Evolutionary conservation across 805 yeast species (phyloP).

Genomic region (Isabelozyma pseudorhagii): DNA sequence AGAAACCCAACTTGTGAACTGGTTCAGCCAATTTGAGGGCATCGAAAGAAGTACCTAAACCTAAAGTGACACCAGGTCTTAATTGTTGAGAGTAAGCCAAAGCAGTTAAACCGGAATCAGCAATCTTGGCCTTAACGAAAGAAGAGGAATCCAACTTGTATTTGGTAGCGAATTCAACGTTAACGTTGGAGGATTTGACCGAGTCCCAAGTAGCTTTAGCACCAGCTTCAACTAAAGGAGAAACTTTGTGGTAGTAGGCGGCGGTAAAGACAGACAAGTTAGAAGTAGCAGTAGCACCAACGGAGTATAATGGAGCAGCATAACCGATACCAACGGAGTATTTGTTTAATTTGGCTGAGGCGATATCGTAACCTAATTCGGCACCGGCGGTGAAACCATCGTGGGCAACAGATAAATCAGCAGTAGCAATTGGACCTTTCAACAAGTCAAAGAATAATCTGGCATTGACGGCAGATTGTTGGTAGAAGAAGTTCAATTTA

Average conservation of each 20-base stretch:
- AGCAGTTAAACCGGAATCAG: constrained; percentile 93
- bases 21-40: constrained; percentile 94
- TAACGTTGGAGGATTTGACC: constrained; percentile 74
- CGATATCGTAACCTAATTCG: constrained; percentile 94
- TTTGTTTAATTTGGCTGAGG: constrained; percentile 87
- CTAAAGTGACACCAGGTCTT: constrained; percentile 94
- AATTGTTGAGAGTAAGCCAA: constrained; percentile 91
- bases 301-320: constrained; percentile 82
- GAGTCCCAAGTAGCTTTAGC: constrained; percentile 97
- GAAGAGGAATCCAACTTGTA: constrained; percentile 84
- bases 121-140: constrained; percentile 93
- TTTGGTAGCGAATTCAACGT: constrained; percentile 94
- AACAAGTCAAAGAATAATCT: constrained; percentile 92
- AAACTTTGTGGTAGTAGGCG: constrained; percentile 94
- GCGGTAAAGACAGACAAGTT: constrained; percentile 89
- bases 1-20: constrained; percentile 96
- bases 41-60: constrained; percentile 96
- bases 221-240: constrained; percentile 92
- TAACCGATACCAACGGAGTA: constrained; percentile 94
- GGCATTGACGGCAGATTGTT: constrained; percentile 90
- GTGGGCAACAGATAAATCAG: constrained; percentile 92
- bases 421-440: constrained; percentile 93
- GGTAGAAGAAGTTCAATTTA: constrained; percentile 84
- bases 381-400: constrained; percentile 97
- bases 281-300: constrained; percentile 79